Base-by-base conservation (phyloP, 352 stramenopile genomes). In the Globisporangium mamillatum region DNA sequence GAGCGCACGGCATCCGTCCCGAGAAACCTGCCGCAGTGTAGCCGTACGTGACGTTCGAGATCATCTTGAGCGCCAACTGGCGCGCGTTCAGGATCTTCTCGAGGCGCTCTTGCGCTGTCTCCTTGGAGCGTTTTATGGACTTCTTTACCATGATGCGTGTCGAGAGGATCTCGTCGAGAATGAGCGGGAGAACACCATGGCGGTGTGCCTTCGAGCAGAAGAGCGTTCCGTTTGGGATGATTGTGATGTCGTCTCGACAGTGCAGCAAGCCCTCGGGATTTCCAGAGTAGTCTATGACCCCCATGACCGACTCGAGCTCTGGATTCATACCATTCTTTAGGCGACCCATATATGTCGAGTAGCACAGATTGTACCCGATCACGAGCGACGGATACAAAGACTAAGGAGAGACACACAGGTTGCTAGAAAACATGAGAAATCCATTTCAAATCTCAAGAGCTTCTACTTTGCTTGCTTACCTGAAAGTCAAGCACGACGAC, bases 311-410 rank as follows among this genome's bases (percentile, higher is more conserved):
- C 61, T 96, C 87, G 7, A 96, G 56, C 25, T 92, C 81, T 12
- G 81, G 69, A 27, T 93, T 79, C 14, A 92, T 62, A 4, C 89
- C 87, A 70, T 94, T 84, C 9, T 89, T 81, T 14, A 99, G 74
- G 54, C 97, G 96, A 10, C 98, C 97, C 38, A 98, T 78, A 54
- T 97, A 88, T 20, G 93, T 99, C 36, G 95, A 98, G 77, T 99
- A 99, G 78, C 98, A 99, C 5, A 99, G 75, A 79, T 99, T 99
- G 76, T 99, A 99, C 24, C 92, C 98, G 72, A 99, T 99, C 8
- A 99, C 92, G 46, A 99, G 94, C 1, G 97, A 99, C 16, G 98
- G 98, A 80, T 99, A 99, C 24, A 99, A 84, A n/a, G 97, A 99
- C 86, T 97, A 32, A 59, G 10, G 36, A 41, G 64, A 27, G 9